Conservation (phyloP, 495 filamentous ascomycete genomes). For the Zalerion maritima region DNA sequence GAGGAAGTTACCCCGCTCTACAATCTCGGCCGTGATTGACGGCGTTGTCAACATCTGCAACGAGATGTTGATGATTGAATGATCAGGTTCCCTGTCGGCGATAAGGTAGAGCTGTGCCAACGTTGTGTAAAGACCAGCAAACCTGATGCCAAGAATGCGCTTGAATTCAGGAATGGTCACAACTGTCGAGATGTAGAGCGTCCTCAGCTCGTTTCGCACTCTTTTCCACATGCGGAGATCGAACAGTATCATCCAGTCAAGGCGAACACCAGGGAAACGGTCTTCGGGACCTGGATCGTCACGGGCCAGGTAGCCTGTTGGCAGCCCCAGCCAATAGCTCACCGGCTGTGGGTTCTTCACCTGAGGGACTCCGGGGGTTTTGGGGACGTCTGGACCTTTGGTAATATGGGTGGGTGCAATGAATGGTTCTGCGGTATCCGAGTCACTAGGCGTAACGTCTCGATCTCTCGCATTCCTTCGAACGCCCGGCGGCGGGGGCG, state of each 20-base stretch:
- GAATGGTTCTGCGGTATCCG: conserved; percentile 41
- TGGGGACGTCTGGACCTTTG: conserved; percentile 41
- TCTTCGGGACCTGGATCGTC: conserved; percentile 64
- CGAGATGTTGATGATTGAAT: conserved; percentile 95
- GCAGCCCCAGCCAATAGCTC: conserved; percentile 75
- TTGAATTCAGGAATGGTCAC: conserved; percentile 93
- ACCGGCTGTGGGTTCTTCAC: conserved; percentile 16
- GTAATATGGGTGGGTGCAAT: conserved; percentile 39
- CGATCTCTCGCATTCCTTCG: conserved; percentile 22
- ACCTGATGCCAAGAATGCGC: conserved; percentile 79
- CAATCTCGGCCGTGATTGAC: conserved; percentile 87
- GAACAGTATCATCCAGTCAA: conserved; percentile 95
- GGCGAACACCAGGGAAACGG: conserved; percentile 67
- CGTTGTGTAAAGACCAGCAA: conserved; percentile 85
- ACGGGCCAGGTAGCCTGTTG: conserved; percentile 43
- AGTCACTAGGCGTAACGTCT: conserved; percentile 44
- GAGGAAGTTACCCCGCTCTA: conserved; percentile 89
- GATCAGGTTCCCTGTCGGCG: conserved; percentile 90
- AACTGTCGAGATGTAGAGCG: conserved; percentile 91
- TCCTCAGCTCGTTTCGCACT: conserved; percentile 73
- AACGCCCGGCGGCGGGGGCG: conserved; percentile 38
- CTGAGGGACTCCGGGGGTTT: conserved; percentile 31
- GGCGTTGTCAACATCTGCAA: conserved; percentile 93
- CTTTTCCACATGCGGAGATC: conserved; percentile 96
- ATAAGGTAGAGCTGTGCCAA: conserved; percentile 92